phyloP scores from a whole-genome alignment of 2,329 filamentous ascomycete species.

The Alternaria sp. region DNA sequence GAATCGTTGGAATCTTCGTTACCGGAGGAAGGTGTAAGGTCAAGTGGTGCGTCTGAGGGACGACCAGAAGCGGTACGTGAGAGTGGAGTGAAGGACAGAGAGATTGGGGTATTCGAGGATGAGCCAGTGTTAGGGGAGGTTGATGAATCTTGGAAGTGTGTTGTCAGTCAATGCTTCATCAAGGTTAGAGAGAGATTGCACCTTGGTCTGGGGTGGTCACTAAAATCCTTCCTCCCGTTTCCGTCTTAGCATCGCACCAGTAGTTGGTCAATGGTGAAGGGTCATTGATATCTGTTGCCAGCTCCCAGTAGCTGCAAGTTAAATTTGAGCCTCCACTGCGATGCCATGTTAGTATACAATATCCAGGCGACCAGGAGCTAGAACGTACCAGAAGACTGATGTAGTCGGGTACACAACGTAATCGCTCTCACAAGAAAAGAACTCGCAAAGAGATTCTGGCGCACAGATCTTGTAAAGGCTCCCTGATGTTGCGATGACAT shows the following conservation, averaged over 20 bases:
- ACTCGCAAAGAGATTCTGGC: slow-evolving; percentile 7
- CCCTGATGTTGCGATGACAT: slow-evolving; percentile 13
- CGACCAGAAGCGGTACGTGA: background rate
- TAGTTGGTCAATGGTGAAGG: slow-evolving; percentile 16
- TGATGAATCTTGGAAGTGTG: background rate
- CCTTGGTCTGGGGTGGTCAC: slow-evolving; percentile 13
- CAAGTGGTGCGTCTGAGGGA: background rate
- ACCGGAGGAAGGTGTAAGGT: background rate
- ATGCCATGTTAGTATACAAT: background rate
- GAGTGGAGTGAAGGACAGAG: background rate
- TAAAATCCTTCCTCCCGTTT: slow-evolving; percentile 11
- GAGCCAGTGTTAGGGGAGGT: background rate
- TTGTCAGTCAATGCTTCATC: background rate
- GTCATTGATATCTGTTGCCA: slow-evolving; percentile 16
- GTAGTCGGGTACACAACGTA: slow-evolving; percentile 6
- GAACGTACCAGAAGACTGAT: slow-evolving; percentile 11
- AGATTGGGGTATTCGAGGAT: background rate
- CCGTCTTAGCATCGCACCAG: slow-evolving; percentile 19
- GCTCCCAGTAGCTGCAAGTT: slow-evolving; percentile 16
- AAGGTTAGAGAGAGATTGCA: background rate
- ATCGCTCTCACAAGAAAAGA: slow-evolving; percentile 14
- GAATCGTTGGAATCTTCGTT: background rate
- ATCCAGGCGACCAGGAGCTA: background rate
- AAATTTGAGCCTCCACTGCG: slow-evolving; percentile 8
- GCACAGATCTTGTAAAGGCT: slow-evolving; percentile 13